Percentiles rank a stretch among this genome's conserved stretches.
These are phyloP conservation scores for Fusarium acutatum DNA, from an alignment of 2,329 filamentous ascomycete species.

Conservation along the genomic window DNA sequence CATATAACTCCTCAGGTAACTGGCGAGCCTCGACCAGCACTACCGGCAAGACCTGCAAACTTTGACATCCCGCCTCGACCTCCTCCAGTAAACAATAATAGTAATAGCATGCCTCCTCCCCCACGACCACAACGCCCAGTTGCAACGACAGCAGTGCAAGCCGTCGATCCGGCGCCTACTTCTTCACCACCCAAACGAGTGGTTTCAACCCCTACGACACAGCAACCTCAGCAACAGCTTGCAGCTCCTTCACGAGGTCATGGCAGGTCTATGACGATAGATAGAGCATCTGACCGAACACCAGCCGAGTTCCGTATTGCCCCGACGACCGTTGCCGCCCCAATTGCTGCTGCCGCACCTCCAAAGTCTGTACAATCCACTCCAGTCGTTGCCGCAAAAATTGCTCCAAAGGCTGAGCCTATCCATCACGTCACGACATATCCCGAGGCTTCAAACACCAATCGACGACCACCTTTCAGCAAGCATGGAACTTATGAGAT, in stretches of 20 bases:
- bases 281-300: slow-evolving; percentile 45
- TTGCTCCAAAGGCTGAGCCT: slow-evolving; percentile 50
- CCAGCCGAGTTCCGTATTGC: slow-evolving; percentile 36
- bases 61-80: slow-evolving; percentile 36
- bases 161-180: slow-evolving; percentile 20
- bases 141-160: slow-evolving; percentile 33
- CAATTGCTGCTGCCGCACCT: slow-evolving; percentile 19
- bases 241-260: slow-evolving; percentile 44
- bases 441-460: slow-evolving; percentile 85
- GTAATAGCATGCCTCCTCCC: slow-evolving; percentile 48
- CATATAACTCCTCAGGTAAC: slow-evolving; percentile 52
- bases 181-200: slow-evolving; percentile 44
- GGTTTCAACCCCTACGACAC: slow-evolving; percentile 44
- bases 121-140: slow-evolving; percentile 56
- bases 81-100: slow-evolving; percentile 21
- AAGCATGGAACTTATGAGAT: slow-evolving; percentile 80
- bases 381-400: slow-evolving; percentile 26
- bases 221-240: slow-evolving; percentile 44
- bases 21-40: slow-evolving; percentile 55
- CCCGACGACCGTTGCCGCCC: slow-evolving; percentile 29
- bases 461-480: slow-evolving; percentile 81
- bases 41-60: slow-evolving; percentile 59
- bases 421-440: slow-evolving; percentile 69
- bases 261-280: slow-evolving; percentile 47
- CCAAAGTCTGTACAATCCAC: slow-evolving; percentile 32